phyloP scores from a whole-genome alignment of 345 rosid species.

The Hibiscus mutabilis region DNA sequence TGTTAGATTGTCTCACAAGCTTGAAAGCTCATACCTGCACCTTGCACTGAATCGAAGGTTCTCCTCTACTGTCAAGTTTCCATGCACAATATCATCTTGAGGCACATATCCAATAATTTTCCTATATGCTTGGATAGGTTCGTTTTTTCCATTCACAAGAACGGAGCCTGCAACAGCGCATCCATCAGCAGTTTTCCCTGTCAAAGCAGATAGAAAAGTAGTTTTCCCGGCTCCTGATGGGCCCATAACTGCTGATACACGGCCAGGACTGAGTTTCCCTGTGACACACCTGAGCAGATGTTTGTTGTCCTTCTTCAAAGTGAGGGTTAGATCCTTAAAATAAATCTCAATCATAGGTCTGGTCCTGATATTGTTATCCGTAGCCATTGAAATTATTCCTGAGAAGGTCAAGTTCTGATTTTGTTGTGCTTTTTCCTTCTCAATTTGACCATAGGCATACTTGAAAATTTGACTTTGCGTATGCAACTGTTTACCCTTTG shows the following conservation, averaged over 20 bases:
- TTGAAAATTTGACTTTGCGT: conserved; percentile 96
- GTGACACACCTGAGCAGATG: conserved; percentile 83
- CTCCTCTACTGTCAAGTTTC: conserved; percentile 94
- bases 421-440: conserved; percentile 82
- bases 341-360: conserved; percentile 74
- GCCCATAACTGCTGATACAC: conserved; percentile 97
- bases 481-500: conserved; percentile 73
- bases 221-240: conserved; percentile 99
- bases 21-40: conserved; percentile 84
- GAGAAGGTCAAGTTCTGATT: conserved; percentile 83
- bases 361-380: conserved; percentile 57
- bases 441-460: conserved; percentile 87
- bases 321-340: conserved; percentile 77
- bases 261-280: conserved; percentile 81
- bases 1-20: no score
- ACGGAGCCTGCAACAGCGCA: no score
- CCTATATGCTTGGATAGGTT: conserved; percentile 77
- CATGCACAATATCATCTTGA: conserved; percentile 98
- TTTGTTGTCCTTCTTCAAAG: conserved; percentile 71
- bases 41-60: conserved; percentile 99
- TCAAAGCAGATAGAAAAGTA: conserved; percentile 88
- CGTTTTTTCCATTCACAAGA: conserved; percentile 79
- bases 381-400: conserved; percentile 80
- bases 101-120: conserved; percentile 94
- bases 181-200: no score